Base-by-base conservation (phyloP, 2,329 filamentous ascomycete genomes). In the Calcarisporium arbuscula region DNA sequence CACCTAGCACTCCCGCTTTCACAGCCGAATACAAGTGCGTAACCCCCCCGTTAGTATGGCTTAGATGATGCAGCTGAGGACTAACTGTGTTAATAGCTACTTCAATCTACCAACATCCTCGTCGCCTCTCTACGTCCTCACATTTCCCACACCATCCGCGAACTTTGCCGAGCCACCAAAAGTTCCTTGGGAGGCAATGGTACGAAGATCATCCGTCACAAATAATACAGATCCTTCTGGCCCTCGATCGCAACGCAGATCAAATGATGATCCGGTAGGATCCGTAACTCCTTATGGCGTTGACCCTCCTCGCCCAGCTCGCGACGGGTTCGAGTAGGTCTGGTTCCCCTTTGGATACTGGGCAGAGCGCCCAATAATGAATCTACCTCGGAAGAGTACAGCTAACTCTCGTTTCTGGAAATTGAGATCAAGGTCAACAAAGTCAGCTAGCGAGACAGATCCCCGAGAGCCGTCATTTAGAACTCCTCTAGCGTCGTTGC, bases 271-370 rank as follows among this genome's bases (percentile, higher is more conserved):
- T n/a, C n/a, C n/a, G n/a, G n/a, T n/a, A n/a, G n/a, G n/a, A n/a
- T n/a, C n/a, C n/a, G n/a, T n/a, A n/a, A n/a, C n/a, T n/a, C n/a
- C n/a, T n/a, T 58, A 52, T 14, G 53, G 51, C 12, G 50, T 70
- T 19, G 72, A 78, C 36, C 74, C 74, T 4, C 74, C 74, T 17
- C 67, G 74, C 3, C 64, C 69, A n/a, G 57, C 74, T 34, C 68
- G 56, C 31, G 62, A 68, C 28, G 73, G 74, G 26, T 64, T 56
- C 47, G 74, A 79, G 57, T 79, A 72, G 74, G 74, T 78, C 17
- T 78, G 74, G 74, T 77, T 74, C 49, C 74, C 74, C 2, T 69
- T 67, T 33, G 74, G 74, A 6, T 79, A 75, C 49, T 78, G 73
- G 74, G 74, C 74, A n/a, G 74, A 78, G 52, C 62, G 74, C 30